Evolutionary conservation across 139 green algal genomes (phyloP), one percentile per base, ranked within the genome.

Genomic region (Asterochloris sp.): DNA sequence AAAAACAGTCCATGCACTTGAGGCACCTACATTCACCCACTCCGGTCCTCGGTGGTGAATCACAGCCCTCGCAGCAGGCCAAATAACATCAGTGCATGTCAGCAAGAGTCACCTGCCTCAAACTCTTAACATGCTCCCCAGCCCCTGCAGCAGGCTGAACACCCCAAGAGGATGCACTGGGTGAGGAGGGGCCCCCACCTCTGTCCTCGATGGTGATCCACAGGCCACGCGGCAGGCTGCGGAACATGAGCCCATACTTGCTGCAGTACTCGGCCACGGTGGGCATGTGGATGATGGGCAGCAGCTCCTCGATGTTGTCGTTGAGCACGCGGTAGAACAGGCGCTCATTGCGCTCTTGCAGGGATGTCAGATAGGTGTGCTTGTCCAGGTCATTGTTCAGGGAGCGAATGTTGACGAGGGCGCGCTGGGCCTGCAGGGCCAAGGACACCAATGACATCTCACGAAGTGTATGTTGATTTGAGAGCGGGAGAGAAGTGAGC

Each of bases 321-420:
- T 88, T 76, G 62, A 98, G 86, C 69, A 98, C 93, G 15, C 93
- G 86, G 88, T 95, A 95, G 88, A 96, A 98, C 0, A 98, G 91
- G 19, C 91, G 87, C 86, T 98, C 93, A 82, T 98, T 98, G 69
- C 95, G 88, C 84, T 97, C 94, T 83, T 94, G 89, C 71, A 96
- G 84, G 12, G 82, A 87, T 64, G 90, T 87, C 27, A 98, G 78
- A 87, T 98, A 98, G 11, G 83, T 92, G 83, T 92, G 90, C 85
- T 92, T 94, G 75, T 96, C 91, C 26, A 98, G 73, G 76, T 91
- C 80, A 26, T 73, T 81, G 9, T 80, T 75, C 76, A 96, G 97
- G 82, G 60, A 87, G 47, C 91, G 86, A 11, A 97, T 89, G 89
- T 97, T 98, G 67, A 95, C 83, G 81, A 98, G 90, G 13, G 87